Conservation (phyloP, 2,329 filamentous ascomycete genomes). For the Trichoderma brevicompactum region DNA sequence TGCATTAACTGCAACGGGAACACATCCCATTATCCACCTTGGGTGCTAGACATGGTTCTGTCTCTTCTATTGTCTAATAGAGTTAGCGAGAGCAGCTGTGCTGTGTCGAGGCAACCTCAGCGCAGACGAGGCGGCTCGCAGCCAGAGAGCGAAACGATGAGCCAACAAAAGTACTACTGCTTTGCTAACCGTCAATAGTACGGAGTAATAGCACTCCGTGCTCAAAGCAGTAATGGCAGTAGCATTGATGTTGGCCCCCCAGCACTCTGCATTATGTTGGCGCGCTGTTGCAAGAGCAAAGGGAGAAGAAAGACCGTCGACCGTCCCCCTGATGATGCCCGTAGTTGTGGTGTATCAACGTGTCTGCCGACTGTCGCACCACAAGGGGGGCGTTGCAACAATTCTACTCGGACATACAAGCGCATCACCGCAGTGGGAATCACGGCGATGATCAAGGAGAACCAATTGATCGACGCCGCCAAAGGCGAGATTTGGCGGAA, state of each 20-base stretch:
- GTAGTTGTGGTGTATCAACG: not conserved
- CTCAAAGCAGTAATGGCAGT: not conserved
- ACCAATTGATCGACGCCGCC: conserved; percentile 19
- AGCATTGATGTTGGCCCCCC: not conserved
- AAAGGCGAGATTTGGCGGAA: conserved; percentile 25
- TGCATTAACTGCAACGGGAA: conserved; percentile 21
- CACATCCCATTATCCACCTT: conserved; percentile 10
- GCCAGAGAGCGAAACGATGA: conserved; percentile 5
- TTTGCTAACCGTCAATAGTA: conserved; percentile 2
- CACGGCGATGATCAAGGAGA: conserved; percentile 1
- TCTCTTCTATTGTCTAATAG: not conserved
- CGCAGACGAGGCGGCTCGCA: conserved; percentile 1
- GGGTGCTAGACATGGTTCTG: not conserved
- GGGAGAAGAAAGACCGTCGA: not conserved
- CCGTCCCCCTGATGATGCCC: conserved; percentile 13
- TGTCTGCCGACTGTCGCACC: conserved; percentile 9
- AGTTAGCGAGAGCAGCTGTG: not conserved
- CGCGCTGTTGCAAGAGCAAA: conserved; percentile 2
- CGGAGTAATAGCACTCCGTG: not conserved
- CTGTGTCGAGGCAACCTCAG: conserved; percentile 10
- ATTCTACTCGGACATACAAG: not conserved
- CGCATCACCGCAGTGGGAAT: conserved; percentile 9
- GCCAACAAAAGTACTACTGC: conserved; percentile 2
- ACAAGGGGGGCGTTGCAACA: conserved; percentile 1
- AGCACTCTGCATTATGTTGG: not conserved